These are phyloP conservation scores for Fusarium sterilihyphosum DNA, from an alignment of 2,329 filamentous ascomycete species.

Conservation along the genomic window DNA sequence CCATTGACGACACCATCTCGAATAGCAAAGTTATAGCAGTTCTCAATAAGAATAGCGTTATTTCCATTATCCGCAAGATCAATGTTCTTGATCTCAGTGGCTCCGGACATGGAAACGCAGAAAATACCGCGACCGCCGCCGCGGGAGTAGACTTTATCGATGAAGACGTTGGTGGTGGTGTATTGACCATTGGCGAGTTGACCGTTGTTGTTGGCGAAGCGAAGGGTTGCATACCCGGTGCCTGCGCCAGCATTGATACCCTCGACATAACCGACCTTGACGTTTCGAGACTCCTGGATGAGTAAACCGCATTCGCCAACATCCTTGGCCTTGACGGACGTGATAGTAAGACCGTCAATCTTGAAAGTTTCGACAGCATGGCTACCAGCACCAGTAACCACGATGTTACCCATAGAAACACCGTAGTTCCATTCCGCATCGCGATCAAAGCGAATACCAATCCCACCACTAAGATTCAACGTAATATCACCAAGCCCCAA, in stretches of 20 bases:
- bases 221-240: constrained; percentile 65
- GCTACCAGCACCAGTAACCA: constrained; percentile 61
- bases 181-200: constrained; percentile 59
- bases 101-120: constrained; percentile 66
- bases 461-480: constrained; percentile 63
- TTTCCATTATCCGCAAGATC: constrained; percentile 64
- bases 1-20: constrained; percentile 61
- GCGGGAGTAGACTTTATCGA: constrained; percentile 64
- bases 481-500: constrained; percentile 62
- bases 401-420: constrained; percentile 63
- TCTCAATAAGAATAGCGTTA: constrained; percentile 67
- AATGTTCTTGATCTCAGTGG: constrained; percentile 58
- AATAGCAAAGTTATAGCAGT: constrained; percentile 66
- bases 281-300: constrained; percentile 63
- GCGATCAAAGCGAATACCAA: constrained; percentile 68
- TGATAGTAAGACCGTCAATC: constrained; percentile 63
- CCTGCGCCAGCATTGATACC: constrained; percentile 63
- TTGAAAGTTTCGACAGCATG: constrained; percentile 70
- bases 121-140: constrained; percentile 67
- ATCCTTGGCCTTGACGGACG: constrained; percentile 61
- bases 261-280: constrained; percentile 63
- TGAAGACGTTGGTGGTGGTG: constrained; percentile 58
- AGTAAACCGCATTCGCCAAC: constrained; percentile 67
- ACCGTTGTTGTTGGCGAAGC: constrained; percentile 67
- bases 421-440: constrained; percentile 62